Evolutionary conservation across 176 grass and related monocot species (phyloP), one percentile per base, ranked within the genome.

Genomic region (Musa troglodytarum): DNA sequence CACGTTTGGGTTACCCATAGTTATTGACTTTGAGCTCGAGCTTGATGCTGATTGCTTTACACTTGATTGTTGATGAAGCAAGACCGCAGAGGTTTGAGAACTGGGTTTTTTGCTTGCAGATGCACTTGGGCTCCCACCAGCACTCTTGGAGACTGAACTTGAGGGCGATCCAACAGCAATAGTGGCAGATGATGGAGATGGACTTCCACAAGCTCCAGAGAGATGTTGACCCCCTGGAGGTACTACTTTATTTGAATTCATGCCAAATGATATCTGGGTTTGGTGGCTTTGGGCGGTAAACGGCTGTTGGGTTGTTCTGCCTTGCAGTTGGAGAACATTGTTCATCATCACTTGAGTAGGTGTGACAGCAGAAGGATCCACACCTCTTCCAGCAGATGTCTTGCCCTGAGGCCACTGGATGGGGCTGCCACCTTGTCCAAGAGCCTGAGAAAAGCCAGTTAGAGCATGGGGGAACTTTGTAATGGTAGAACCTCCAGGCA

Each of bases 141-240:
- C 81, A 81, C 87, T 90, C 86, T 92, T 96, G 8, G 89, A 96
- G 24, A 84, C 85, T 16, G 93, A 92, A 81, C 87, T 92, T 49
- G 89, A 90, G 26, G 93, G 89, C 2, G 93, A 87, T 63, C 81
- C 82, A 23, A 81, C 84, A 80, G 86, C 80, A 78, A 83, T 79
- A 57, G 81, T 74, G 76, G 94, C 83, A 84, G 88, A 80, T 50
- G 95, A 94, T 50, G 87, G 76, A 51, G 90, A 88, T 55, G 89
- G 58, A 79, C 90, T 85, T 43, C 83, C 71, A 11, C 65, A 49
- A 22, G 78, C 87, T 61, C 88, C 90, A 26, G 84, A 71, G 74
- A 83, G 89, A 69, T 84, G 79, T 75, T 89, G 86, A 63, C 78
- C 55, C 9, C 83, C 70, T 50, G 82, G 85, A 56, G 82, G 72